Base-by-base conservation (phyloP, 305 asterid genomes). In the Fraxinus sp. region DNA sequence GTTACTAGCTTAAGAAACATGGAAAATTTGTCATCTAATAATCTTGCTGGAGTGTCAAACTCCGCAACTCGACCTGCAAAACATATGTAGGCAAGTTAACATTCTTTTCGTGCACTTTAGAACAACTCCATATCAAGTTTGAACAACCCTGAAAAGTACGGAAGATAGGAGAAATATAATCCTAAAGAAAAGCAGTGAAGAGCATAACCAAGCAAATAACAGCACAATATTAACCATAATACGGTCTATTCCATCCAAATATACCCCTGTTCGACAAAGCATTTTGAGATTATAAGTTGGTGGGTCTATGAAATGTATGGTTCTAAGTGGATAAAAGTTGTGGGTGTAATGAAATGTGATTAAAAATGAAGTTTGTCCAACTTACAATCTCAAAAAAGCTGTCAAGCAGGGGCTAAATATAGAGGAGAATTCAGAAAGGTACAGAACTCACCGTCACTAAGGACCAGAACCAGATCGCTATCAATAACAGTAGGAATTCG, bases 401-500 rank as follows among this genome's bases (percentile, higher is more conserved):
- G 24, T 55, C 66, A 5, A 52, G 22, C 24, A 49, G 20, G 62
- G 24, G 66, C 24, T n/a, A 64, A 7, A 84, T 5, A 55, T 74
- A 76, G 24, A 78, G 75, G 83, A 84, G 57, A 71, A 46, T 1
- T 22, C 6, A 4, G 81, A 28, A 62, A 71, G 78, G 66, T 35
- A 85, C 55, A 75, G 49, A 55, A 68, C 91, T 39, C 73, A 93
- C 99, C 99, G 74, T 97, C 99, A 86, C 98, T 93, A 89, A 97
- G 99, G 90, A 97, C 98, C 87, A 97, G 92, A 85, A 97, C 99
- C 75, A 97, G 91, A 86, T 97, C 99, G 68, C 99, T 96, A 76
- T 96, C 99, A 78, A 96, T 96, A 83, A 96, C 98, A 30, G 99
- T 96, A 32, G 99, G 99, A 57, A 96, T 94, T 46, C 99, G 99